phyloP scores from a whole-genome alignment of 2,329 filamentous ascomycete genomes.

The Pseudogymnoascus sp. region DNA sequence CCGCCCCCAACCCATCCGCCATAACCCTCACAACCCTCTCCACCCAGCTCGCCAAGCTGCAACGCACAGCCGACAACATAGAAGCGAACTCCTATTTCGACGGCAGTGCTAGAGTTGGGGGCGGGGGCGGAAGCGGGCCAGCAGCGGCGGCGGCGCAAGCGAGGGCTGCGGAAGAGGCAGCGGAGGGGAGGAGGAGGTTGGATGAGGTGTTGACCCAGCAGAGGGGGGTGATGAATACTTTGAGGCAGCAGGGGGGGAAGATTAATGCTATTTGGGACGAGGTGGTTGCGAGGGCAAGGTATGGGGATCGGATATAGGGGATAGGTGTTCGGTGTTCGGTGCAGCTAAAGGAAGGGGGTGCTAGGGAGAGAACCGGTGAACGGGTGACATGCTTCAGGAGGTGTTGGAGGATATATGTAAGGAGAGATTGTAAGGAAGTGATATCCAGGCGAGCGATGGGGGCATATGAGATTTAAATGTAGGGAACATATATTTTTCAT shows the following conservation, averaged over 20 bases:
- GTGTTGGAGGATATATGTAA: neutral
- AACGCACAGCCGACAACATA: neutral
- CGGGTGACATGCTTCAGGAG: neutral
- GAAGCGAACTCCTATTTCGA: neutral
- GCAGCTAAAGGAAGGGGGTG: neutral
- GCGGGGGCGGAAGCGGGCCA: neutral
- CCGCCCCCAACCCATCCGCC: neutral
- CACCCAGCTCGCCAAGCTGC: neutral
- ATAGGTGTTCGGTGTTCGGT: neutral
- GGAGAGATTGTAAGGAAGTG: neutral
- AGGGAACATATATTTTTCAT: neutral
- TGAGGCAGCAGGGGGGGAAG: neutral
- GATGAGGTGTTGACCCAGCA: neutral
- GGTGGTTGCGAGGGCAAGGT: neutral
- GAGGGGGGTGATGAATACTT: neutral
- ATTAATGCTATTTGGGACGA: neutral
- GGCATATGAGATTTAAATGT: neutral
- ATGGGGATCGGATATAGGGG: neutral
- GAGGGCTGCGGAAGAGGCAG: neutral
- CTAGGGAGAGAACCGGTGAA: neutral
- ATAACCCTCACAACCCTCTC: neutral
- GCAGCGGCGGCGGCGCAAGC: neutral
- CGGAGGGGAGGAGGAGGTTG: neutral
- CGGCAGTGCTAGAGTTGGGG: neutral
- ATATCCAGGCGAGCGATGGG: neutral